Percentiles rank a stretch among this genome's conserved stretches.
These are phyloP conservation scores for Sarcomyxa edulis DNA, from an alignment of 768 basidiomycete species.

Conservation along the genomic window DNA sequence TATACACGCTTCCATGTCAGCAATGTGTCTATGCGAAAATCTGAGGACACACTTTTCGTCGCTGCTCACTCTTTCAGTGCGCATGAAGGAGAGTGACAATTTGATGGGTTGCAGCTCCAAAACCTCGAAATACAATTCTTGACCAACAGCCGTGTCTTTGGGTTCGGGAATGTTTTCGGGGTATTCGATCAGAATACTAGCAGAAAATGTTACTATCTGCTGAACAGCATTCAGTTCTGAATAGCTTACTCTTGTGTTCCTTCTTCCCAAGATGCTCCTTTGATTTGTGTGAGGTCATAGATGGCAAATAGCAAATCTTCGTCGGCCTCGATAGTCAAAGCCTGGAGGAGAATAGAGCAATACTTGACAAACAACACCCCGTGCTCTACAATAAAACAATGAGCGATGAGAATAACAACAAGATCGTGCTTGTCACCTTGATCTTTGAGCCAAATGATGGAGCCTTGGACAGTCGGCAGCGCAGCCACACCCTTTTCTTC, in stretches of 20 bases:
- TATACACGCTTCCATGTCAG: constrained; percentile 22
- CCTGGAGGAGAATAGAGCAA: constrained; percentile 89
- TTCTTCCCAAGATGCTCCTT: constrained; percentile 87
- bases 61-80: constrained; percentile 88
- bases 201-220: constrained; percentile 7
- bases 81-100: constrained; percentile 93
- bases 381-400: constrained; percentile 56
- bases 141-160: constrained; percentile 55
- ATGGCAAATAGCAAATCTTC: constrained; percentile 93
- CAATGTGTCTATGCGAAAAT: constrained; percentile 2
- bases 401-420: background rate
- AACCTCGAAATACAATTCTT: constrained; percentile 92
- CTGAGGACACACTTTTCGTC: constrained; percentile 77
- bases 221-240: background rate
- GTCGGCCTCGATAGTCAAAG: constrained; percentile 93
- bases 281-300: constrained; percentile 87
- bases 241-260: constrained; percentile 63
- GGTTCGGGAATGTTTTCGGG: constrained; percentile 70
- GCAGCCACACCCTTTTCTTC: constrained; percentile 72
- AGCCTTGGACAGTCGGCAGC: constrained; percentile 85
- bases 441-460: constrained; percentile 88
- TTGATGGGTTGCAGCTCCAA: constrained; percentile 93
- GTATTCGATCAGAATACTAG: constrained; percentile 73
- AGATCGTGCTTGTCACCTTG: constrained; percentile 49
- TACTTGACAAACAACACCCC: constrained; percentile 98